These are phyloP conservation scores for Camellia granthamiana DNA, from an alignment of 148 eudicot species.

Conservation along the genomic window DNA sequence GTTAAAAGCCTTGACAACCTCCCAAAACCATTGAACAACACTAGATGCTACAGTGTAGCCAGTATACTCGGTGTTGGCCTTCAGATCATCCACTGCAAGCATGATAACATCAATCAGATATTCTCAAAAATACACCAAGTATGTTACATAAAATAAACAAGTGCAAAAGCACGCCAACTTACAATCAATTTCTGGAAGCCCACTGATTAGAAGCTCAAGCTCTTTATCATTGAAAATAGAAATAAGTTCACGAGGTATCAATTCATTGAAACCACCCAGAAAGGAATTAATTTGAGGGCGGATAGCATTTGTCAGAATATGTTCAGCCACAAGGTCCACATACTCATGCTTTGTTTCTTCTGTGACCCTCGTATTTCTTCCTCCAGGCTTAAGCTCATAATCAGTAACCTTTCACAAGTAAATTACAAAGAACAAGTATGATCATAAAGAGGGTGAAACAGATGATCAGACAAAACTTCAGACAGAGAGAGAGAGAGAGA, in stretches of 20 bases:
- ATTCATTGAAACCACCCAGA: conserved; percentile 85
- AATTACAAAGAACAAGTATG: background rate
- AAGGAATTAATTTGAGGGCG: conserved; percentile 98
- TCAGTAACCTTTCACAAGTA: conserved; percentile 74
- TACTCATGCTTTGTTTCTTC: conserved; percentile 99
- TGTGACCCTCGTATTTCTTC: conserved; percentile 89
- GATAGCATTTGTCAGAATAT: conserved; percentile 92
- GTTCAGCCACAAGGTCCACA: conserved; percentile 97
- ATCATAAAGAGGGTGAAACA: background rate
- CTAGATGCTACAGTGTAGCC: conserved; percentile 76
- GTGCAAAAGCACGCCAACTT: conserved; percentile 31
- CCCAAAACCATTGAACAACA: conserved; percentile 98
- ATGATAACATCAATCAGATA: conserved; percentile 17
- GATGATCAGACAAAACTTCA: background rate
- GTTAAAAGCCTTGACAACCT: conserved; percentile 76
- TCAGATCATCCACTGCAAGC: conserved; percentile 90
- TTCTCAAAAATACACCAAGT: background rate
- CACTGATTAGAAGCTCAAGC: conserved; percentile 95
- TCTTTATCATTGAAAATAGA: conserved; percentile 95
- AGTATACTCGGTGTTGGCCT: conserved; percentile 89
- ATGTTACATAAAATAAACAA: background rate
- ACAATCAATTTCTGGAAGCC: conserved; percentile 99
- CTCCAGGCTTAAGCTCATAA: conserved; percentile 97
- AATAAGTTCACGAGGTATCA: conserved; percentile 82
- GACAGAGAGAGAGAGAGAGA: too few relatives aligned